Conservation (phyloP, 2,329 filamentous ascomycete species). For the Ploettnerulaceae sp. region DNA sequence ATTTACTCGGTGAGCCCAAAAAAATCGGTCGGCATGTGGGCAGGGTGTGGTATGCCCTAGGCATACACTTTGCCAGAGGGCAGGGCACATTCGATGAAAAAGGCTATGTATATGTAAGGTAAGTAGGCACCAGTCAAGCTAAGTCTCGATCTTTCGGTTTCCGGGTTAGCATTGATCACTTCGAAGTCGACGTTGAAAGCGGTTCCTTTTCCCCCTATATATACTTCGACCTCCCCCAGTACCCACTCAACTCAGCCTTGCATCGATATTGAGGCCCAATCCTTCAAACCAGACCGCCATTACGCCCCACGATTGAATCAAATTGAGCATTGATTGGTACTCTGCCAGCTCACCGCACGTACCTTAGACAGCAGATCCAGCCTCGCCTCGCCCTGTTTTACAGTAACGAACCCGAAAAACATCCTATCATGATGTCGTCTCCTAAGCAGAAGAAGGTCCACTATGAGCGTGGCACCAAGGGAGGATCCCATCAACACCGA, state of each 20-base stretch:
- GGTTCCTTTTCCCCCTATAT: constrained; percentile 16
- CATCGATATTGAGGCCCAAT: constrained; percentile 14
- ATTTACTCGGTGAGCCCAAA: constrained; percentile 11
- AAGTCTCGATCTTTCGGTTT: not conserved
- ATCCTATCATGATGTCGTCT: constrained; percentile 22
- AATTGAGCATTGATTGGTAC: constrained; percentile 10
- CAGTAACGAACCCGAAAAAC: constrained; percentile 1
- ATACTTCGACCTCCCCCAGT: constrained; percentile 10
- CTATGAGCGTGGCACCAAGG: constrained; percentile 25
- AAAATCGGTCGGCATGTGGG: constrained; percentile 7
- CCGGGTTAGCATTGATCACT: not conserved
- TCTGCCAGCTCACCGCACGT: constrained; percentile 12
- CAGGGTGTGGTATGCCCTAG: not conserved
- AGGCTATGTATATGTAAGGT: constrained; percentile 3
- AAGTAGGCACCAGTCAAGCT: constrained; percentile 19
- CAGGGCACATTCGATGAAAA: constrained; percentile 1
- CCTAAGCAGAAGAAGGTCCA: constrained; percentile 27
- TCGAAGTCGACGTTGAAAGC: not conserved
- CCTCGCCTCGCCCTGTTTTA: constrained; percentile 10
- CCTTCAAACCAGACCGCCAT: constrained; percentile 10
- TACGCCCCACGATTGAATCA: constrained; percentile 4
- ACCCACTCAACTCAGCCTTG: constrained; percentile 15
- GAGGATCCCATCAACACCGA: constrained; percentile 12
- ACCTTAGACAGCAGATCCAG: not conserved
- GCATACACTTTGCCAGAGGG: constrained; percentile 9